A percentile compares a stretch with the other conserved stretches of the same genome.
phyloP scores from a whole-genome alignment of 2,329 filamentous ascomycete species.

The Fusarium praegraminearum region DNA sequence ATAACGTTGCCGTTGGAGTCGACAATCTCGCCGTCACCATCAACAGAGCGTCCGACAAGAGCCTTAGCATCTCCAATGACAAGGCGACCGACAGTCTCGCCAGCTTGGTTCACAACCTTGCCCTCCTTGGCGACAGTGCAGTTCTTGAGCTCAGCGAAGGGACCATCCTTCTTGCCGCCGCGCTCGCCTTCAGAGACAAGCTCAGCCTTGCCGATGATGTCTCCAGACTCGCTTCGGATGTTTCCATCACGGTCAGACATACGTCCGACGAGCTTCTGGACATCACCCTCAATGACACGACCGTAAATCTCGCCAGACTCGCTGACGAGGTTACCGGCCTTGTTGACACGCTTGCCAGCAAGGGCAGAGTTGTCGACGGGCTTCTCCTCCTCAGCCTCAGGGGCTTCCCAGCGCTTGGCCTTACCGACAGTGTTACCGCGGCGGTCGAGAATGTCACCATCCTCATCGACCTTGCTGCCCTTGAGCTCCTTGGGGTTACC shows the following conservation, averaged over 20 bases:
- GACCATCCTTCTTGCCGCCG: conserved; percentile 72
- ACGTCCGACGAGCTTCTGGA: conserved; percentile 72
- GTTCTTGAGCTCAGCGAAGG: conserved; percentile 74
- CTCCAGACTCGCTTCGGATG: conserved; percentile 78
- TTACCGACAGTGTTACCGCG: conserved; percentile 75
- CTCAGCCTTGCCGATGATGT: conserved; percentile 75
- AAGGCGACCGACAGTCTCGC: conserved; percentile 79
- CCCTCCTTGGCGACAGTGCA: conserved; percentile 77
- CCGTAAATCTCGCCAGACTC: conserved; percentile 68
- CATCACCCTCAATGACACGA: conserved; percentile 74
- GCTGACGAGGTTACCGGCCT: conserved; percentile 73
- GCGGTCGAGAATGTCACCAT: conserved; percentile 76
- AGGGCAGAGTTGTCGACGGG: conserved; percentile 71
- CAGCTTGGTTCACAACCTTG: conserved; percentile 73
- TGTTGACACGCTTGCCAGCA: conserved; percentile 78
- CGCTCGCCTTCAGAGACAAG: conserved; percentile 75
- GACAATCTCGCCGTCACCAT: conserved; percentile 84
- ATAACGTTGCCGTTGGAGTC: conserved; percentile 77
- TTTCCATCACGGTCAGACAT: conserved; percentile 79
- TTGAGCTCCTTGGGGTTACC: conserved; percentile 73
- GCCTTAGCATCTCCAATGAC: conserved; percentile 77
- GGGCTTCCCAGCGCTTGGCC: conserved; percentile 75
- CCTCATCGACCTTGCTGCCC: conserved; percentile 74
- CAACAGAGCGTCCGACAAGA: conserved; percentile 79
- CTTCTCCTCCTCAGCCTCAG: conserved; percentile 61